A percentile compares a stretch with the other conserved stretches of the same genome.
phyloP scores from a whole-genome alignment of 2,329 filamentous ascomycete genomes.

The Aspergillus quadricinctus region DNA sequence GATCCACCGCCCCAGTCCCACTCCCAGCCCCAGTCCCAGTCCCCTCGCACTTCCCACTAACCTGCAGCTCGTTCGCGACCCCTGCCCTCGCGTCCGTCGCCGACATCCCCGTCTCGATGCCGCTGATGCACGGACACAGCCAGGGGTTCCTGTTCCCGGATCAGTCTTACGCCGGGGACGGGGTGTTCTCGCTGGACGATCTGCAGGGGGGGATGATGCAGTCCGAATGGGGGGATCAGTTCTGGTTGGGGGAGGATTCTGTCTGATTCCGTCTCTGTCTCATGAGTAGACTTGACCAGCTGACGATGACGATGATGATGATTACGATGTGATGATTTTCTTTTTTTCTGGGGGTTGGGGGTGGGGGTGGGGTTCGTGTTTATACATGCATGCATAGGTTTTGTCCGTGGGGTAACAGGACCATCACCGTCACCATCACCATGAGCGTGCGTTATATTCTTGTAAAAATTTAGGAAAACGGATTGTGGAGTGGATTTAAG shows the following conservation, averaged over 20 bases:
- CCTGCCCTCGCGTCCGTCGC: not conserved
- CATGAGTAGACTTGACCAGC: not conserved
- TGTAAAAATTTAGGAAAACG: too few relatives aligned
- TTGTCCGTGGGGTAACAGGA: not conserved
- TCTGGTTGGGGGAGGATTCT: constrained; percentile 6
- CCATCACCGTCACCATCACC: too few relatives aligned
- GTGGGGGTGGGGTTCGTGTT: too few relatives aligned
- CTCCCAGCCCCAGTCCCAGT: not conserved
- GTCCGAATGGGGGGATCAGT: constrained; percentile 3
- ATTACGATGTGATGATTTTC: not conserved
- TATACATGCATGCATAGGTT: too few relatives aligned
- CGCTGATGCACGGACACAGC: not conserved
- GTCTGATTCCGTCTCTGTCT: constrained; percentile 1
- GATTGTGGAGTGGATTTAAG: too few relatives aligned
- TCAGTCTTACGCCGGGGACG: not conserved
- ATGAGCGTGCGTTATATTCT: too few relatives aligned
- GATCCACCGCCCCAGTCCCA: not conserved
- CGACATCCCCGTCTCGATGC: not conserved
- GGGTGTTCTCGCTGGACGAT: constrained; percentile 2
- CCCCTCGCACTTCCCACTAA: constrained; percentile 1
- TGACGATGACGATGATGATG: not conserved
- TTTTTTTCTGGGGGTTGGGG: not conserved
- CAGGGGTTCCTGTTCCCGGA: constrained; percentile 1
- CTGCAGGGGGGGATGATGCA: constrained; percentile 7
- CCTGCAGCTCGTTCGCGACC: not conserved